Evolutionary conservation across 2,329 filamentous ascomycete species (phyloP).

Genomic region (Neurospora crassa): DNA sequence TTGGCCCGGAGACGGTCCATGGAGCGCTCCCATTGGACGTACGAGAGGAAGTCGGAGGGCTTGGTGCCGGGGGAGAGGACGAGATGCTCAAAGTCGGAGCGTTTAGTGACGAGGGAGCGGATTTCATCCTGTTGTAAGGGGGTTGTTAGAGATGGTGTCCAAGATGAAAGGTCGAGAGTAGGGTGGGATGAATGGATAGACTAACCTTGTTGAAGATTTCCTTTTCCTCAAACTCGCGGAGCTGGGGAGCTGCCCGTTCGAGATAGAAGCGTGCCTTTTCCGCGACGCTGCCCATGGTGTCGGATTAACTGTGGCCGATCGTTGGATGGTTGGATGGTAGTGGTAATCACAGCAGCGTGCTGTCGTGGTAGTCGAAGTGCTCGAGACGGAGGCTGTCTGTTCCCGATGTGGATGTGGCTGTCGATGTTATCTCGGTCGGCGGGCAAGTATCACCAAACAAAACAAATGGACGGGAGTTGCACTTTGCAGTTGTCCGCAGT

Average conservation of each 20-base stretch:
- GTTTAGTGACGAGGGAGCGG: slow-evolving; percentile 74
- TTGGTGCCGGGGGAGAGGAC: slow-evolving; percentile 73
- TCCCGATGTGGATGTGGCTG: neutral
- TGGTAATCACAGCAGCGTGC: neutral
- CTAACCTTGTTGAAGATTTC: slow-evolving; percentile 74
- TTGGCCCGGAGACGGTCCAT: slow-evolving; percentile 72
- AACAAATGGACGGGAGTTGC: neutral
- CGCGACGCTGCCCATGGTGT: slow-evolving; percentile 66
- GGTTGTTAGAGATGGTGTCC: neutral
- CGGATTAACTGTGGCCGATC: neutral
- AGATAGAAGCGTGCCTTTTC: slow-evolving; percentile 95
- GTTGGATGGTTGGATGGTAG: neutral
- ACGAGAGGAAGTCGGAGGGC: slow-evolving; percentile 72
- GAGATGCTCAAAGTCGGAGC: slow-evolving; percentile 87
- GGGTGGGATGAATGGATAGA: slow-evolving; percentile 4
- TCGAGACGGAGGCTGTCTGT: neutral
- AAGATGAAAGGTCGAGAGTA: slow-evolving; percentile 7
- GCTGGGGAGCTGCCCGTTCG: slow-evolving; percentile 83
- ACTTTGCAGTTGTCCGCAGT: neutral
- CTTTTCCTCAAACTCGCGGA: slow-evolving; percentile 87
- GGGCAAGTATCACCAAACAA: neutral
- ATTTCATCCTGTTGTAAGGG: slow-evolving; percentile 64
- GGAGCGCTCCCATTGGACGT: slow-evolving; percentile 63
- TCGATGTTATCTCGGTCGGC: neutral
- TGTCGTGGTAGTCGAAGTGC: neutral